phyloP scores from a whole-genome alignment of 2,329 filamentous ascomycete genomes.

The Colletotrichum eremochloae region DNA sequence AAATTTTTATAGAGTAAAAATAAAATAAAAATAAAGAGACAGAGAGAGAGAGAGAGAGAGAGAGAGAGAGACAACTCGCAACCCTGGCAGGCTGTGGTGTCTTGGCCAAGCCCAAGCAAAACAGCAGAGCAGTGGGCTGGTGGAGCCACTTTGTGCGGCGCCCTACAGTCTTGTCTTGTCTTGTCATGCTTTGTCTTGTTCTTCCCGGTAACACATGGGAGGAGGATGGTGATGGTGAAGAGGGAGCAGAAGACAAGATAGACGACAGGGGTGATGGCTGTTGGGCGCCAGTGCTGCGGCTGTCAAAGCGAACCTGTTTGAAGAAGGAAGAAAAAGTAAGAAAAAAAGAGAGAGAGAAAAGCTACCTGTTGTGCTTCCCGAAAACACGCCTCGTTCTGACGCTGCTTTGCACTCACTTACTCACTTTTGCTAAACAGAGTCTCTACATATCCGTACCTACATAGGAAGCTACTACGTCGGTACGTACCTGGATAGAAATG shows the following conservation, averaged over 20 bases:
- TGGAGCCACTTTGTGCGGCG: slow-evolving; percentile 10
- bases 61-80: slow-evolving; percentile 29
- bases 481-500: too few relatives aligned
- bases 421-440: too few relatives aligned
- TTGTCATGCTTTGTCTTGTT: slow-evolving; percentile 13
- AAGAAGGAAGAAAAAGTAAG: neutral
- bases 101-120: slow-evolving; percentile 24
- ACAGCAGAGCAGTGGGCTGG: slow-evolving; percentile 28
- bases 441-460: too few relatives aligned
- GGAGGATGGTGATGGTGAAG: neutral
- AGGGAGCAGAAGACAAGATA: neutral
- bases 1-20: too few relatives aligned
- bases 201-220: neutral
- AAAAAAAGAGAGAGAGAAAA: neutral
- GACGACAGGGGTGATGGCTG: slow-evolving; percentile 23
- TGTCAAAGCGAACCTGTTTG: neutral
- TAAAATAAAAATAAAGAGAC: too few relatives aligned
- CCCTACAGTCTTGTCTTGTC: too few relatives aligned
- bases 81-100: slow-evolving; percentile 26
- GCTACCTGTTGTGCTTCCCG: neutral
- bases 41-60: too few relatives aligned
- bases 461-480: neutral
- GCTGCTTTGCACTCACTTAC: neutral
- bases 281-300: slow-evolving; percentile 27
- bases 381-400: neutral